Conservation (phyloP, 164 flowering plant species). For the Liriodendron chinense region DNA sequence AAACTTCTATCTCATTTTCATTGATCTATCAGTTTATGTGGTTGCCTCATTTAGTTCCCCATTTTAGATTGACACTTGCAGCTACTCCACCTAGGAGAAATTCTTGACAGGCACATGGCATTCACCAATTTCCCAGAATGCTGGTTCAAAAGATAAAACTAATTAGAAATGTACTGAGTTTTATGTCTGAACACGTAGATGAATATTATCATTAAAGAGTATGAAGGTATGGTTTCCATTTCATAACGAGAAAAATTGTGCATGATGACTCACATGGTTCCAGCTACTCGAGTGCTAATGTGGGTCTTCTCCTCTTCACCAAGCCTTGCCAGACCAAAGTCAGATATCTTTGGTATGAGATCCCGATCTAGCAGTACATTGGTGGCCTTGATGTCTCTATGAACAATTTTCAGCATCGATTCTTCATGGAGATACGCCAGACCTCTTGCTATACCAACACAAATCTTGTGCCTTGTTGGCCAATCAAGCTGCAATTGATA, state of each 20-base stretch:
- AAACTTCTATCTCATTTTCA: too few species aligned
- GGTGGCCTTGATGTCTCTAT: slow-evolving; percentile 65
- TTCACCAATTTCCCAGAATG: too few species aligned
- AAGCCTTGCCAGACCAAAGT: slow-evolving; percentile 73
- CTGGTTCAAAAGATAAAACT: not conserved
- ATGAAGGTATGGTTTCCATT: not conserved
- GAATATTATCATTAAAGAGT: not conserved
- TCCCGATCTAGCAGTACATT: slow-evolving; percentile 57
- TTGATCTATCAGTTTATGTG: too few species aligned
- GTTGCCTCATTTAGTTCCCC: not conserved
- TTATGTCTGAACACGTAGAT: not conserved
- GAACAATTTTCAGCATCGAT: slow-evolving; percentile 60
- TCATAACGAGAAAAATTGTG: not conserved
- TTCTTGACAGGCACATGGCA: not conserved
- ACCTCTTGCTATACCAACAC: slow-evolving; percentile 60
- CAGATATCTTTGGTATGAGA: slow-evolving; percentile 58
- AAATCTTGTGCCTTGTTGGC: slow-evolving; percentile 55
- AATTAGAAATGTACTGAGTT: not conserved
- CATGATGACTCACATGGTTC: slow-evolving; percentile 43
- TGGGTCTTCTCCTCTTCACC: slow-evolving; percentile 58
- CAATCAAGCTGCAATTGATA: slow-evolving; percentile 39
- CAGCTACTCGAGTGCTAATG: slow-evolving; percentile 63
- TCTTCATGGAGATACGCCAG: slow-evolving; percentile 71
- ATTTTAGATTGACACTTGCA: not conserved
- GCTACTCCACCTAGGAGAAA: not conserved